A percentile compares a stretch with the other conserved stretches of the same genome.
Conservation (phyloP, 768 basidiomycete species). For the Kwoniella bestiolae region DNA sequence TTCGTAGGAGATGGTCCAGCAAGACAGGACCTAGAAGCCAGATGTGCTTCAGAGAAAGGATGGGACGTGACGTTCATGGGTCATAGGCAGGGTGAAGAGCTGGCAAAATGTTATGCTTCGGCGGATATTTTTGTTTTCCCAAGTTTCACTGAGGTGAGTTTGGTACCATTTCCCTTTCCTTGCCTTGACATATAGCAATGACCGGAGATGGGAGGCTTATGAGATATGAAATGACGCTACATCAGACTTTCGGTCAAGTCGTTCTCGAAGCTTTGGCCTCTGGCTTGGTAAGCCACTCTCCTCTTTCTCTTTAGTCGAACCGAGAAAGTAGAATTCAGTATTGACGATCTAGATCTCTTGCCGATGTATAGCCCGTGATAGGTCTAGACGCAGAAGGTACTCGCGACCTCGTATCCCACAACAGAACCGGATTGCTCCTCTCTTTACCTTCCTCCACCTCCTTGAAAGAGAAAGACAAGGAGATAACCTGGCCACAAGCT, state of each 20-base stretch:
- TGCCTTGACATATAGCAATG: too few relatives aligned
- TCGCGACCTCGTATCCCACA: conserved; percentile 56
- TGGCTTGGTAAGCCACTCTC: conserved; percentile 57
- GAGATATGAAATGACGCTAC: too few relatives aligned
- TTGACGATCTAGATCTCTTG: too few relatives aligned
- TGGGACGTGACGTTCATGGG: conserved; percentile 59
- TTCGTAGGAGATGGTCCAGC: conserved; percentile 61
- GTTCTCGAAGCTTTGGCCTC: conserved; percentile 61
- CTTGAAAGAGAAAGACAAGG: neutral
- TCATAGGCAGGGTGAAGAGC: conserved; percentile 55
- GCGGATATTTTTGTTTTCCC: conserved; percentile 62
- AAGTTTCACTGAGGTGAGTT: conserved; percentile 56
- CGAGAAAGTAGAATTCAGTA: too few relatives aligned
- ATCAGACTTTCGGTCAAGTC: conserved; percentile 59
- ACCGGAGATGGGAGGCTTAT: too few relatives aligned
- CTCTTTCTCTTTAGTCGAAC: too few relatives aligned
- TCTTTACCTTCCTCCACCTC: conserved; percentile 33
- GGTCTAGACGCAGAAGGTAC: conserved; percentile 61
- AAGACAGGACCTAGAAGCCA: conserved; percentile 51
- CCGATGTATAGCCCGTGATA: conserved; percentile 57
- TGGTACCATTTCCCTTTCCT: too few relatives aligned
- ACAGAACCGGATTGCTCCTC: conserved; percentile 49
- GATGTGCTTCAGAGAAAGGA: conserved; percentile 47
- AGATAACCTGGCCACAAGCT: conserved; percentile 28
- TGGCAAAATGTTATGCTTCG: conserved; percentile 60